These are phyloP conservation scores for Ustilago esculenta DNA, from an alignment of 1,284 basidiomycete species.

Conservation along the genomic window DNA sequence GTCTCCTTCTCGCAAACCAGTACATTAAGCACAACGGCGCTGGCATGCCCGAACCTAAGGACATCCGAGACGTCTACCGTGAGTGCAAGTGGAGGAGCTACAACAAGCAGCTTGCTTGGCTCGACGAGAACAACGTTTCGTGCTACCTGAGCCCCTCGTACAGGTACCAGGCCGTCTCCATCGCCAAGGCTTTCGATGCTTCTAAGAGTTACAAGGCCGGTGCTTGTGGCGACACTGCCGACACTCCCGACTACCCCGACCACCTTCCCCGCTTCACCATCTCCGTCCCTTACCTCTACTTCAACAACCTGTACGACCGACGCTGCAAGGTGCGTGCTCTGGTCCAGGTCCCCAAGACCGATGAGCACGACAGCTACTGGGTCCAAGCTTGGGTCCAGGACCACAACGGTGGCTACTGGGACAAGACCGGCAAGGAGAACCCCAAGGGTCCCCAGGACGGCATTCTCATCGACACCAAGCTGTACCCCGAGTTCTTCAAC, in stretches of 20 bases:
- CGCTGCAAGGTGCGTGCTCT: slow-evolving; percentile 45
- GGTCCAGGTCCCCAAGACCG: slow-evolving; percentile 40
- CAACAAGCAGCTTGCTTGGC: slow-evolving; percentile 1
- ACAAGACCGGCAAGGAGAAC: slow-evolving; percentile 2
- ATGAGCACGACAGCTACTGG: slow-evolving; percentile 27
- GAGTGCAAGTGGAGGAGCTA: slow-evolving; percentile 31
- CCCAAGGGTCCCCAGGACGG: slow-evolving; percentile 8
- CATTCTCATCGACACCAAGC: slow-evolving; percentile 25
- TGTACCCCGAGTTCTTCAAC: slow-evolving; percentile 31
- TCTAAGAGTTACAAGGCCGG: neutral
- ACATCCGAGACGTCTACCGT: slow-evolving; percentile 12
- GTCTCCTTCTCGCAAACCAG: slow-evolving; percentile 6
- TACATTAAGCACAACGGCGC: slow-evolving; percentile 10
- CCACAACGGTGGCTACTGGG: slow-evolving; percentile 23
- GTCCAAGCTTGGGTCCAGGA: slow-evolving; percentile 31
- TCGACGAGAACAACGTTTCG: slow-evolving; percentile 32
- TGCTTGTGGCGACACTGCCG: slow-evolving; percentile 24
- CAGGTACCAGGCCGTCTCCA: slow-evolving; percentile 32
- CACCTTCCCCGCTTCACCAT: slow-evolving; percentile 24
- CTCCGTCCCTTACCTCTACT: slow-evolving; percentile 28
- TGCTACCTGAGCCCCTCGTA: slow-evolving; percentile 39
- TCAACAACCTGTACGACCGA: slow-evolving; percentile 44
- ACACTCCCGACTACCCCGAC: slow-evolving; percentile 9
- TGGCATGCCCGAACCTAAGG: slow-evolving; percentile 15
- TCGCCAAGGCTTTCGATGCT: slow-evolving; percentile 12